Conservation (phyloP, 371 early-diverging fungal genomes). For the Mucor irregularis region DNA sequence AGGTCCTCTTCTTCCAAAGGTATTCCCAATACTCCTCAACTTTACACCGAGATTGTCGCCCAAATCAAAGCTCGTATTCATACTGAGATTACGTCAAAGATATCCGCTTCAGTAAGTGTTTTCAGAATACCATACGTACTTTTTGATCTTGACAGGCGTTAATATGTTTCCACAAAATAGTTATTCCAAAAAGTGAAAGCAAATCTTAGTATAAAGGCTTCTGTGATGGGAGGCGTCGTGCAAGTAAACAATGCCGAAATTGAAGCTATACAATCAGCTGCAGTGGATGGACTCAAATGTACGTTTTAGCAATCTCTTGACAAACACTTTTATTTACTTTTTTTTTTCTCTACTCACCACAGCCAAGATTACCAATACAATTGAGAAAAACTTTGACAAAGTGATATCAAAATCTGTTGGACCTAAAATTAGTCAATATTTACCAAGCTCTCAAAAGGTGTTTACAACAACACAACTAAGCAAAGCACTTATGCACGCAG, state of each 20-base stretch:
- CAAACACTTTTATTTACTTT: not conserved
- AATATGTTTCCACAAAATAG: not conserved
- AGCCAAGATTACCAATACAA: not conserved
- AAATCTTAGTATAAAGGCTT: not conserved
- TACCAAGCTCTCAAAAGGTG: not conserved
- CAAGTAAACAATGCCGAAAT: not conserved
- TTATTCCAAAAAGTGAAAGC: constrained; percentile 3
- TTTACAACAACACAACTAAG: not conserved
- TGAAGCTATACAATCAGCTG: constrained; percentile 5
- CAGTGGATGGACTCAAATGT: not conserved
- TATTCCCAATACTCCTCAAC: not conserved
- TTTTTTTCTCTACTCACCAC: too few species aligned
- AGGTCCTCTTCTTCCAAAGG: too few species aligned
- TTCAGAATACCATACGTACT: not conserved
- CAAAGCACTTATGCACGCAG: not conserved
- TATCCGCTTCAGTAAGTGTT: constrained; percentile 1
- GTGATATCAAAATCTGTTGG: constrained; percentile 1
- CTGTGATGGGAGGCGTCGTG: not conserved
- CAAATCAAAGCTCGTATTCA: constrained; percentile 8
- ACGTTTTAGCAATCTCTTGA: not conserved
- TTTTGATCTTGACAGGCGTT: not conserved
- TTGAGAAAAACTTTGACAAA: constrained; percentile 5
- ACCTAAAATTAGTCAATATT: not conserved
- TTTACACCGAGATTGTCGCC: not conserved
- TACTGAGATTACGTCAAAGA: not conserved